These are phyloP conservation scores for Nemania sp. DNA, from an alignment of 2,329 filamentous ascomycete genomes.

Conservation along the genomic window DNA sequence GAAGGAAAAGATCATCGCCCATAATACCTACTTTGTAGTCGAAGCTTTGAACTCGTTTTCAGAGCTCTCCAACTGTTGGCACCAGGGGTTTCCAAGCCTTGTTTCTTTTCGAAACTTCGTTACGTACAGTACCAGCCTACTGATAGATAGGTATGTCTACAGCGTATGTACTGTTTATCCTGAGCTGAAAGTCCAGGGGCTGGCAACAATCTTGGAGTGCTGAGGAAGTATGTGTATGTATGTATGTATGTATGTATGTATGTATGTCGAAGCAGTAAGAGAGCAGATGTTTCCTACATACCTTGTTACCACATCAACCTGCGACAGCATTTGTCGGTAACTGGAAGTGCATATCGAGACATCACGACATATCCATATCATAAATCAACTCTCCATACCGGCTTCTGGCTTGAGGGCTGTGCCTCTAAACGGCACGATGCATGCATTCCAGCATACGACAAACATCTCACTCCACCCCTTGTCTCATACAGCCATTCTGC, in stretches of 20 bases:
- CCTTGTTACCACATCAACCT: background rate
- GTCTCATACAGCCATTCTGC: conserved; percentile 17
- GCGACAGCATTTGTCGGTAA: background rate
- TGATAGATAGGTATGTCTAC: background rate
- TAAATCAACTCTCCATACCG: background rate
- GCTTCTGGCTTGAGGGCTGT: conserved; percentile 18
- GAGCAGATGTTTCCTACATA: background rate
- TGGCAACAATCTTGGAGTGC: background rate
- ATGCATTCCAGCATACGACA: conserved; percentile 23
- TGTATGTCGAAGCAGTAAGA: background rate
- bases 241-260: no score
- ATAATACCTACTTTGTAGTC: conserved; percentile 11
- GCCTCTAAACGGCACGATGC: conserved; percentile 28
- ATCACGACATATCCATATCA: conserved; percentile 16
- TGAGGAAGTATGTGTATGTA: no score
- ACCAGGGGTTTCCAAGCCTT: conserved; percentile 18
- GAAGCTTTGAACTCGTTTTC: background rate
- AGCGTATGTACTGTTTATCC: no score
- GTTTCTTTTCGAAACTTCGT: conserved; percentile 28
- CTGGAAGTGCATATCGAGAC: background rate
- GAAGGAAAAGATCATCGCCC: conserved; percentile 23
- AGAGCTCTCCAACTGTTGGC: background rate
- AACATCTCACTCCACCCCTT: conserved; percentile 21
- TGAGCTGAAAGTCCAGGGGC: background rate
- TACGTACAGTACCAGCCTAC: conserved; percentile 12